Evolutionary conservation across 192 early-diverging fungal genomes (phyloP).

Genomic region (Entomortierella parvispora): DNA sequence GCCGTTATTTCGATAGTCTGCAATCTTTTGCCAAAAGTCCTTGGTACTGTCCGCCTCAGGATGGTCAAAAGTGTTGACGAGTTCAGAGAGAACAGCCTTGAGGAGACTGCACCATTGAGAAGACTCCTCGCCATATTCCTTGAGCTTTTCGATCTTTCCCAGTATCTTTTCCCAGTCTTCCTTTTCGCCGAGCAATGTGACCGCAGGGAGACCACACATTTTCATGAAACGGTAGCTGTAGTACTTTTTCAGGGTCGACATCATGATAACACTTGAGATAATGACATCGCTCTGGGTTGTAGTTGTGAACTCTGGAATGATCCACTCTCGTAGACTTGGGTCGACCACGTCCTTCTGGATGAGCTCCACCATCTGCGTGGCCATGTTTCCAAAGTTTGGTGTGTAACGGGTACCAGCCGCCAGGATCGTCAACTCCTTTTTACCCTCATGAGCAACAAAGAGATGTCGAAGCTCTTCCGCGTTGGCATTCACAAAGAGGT

Average conservation of each 20-base stretch:
- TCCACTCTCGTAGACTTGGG: conserved; percentile 9
- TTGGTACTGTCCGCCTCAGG: conserved; percentile 5
- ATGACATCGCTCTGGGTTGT: conserved; percentile 11
- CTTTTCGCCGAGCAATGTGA: conserved; percentile 15
- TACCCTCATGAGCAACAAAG: conserved; percentile 15
- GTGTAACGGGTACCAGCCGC: conserved; percentile 1
- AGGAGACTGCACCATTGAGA: conserved; percentile 14
- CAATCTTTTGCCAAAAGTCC: conserved; percentile 7
- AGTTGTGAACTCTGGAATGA: conserved; percentile 24
- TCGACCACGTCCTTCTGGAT: conserved; percentile 13
- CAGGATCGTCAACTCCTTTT: conserved; percentile 7
- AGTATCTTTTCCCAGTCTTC: conserved; percentile 24
- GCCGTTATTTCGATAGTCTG: background rate
- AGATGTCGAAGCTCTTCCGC: conserved; percentile 11
- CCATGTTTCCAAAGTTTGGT: conserved; percentile 13
- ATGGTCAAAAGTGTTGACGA: conserved; percentile 22
- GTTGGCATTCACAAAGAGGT: conserved; percentile 20
- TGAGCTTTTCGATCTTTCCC: conserved; percentile 9
- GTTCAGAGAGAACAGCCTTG: conserved; percentile 5
- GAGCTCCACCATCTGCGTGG: conserved; percentile 11
- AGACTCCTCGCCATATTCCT: conserved; percentile 11
- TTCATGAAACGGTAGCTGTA: conserved; percentile 1
- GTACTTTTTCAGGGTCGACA: conserved; percentile 23
- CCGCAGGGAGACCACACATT: conserved; percentile 9
- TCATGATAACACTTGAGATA: conserved; percentile 14